A percentile compares a stretch with the other conserved stretches of the same genome.
phyloP scores from a whole-genome alignment of 805 yeast species.

The Jamesozyma piceae region DNA sequence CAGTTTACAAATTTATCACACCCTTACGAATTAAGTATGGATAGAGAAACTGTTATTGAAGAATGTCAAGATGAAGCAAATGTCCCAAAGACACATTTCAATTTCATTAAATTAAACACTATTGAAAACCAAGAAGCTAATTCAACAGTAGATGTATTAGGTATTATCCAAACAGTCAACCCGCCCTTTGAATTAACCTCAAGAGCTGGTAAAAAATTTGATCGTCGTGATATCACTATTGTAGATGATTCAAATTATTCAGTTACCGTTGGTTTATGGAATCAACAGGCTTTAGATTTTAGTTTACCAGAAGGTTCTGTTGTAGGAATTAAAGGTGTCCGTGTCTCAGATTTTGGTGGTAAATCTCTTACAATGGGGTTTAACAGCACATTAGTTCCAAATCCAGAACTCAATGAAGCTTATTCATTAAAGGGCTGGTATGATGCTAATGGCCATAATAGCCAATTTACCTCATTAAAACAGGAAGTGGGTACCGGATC shows the following conservation, averaged over 20 bases:
- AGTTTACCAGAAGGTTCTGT: constrained; percentile 65
- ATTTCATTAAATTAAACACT: constrained; percentile 59
- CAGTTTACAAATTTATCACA: constrained; percentile 76
- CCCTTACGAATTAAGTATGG: constrained; percentile 80
- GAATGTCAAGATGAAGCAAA: constrained; percentile 51
- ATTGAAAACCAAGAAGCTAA: constrained; percentile 62
- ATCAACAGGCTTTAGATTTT: constrained; percentile 74
- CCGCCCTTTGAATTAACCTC: constrained; percentile 74
- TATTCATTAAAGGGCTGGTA: constrained; percentile 91
- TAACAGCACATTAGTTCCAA: constrained; percentile 62
- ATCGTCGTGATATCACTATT: constrained; percentile 78
- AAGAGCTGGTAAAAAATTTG: constrained; percentile 84
- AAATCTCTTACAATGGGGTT: constrained; percentile 73
- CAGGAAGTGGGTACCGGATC: constrained; percentile 37
- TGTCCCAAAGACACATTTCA: constrained; percentile 73
- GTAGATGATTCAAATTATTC: constrained; percentile 80
- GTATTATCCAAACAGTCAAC: constrained; percentile 68
- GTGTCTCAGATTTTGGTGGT: constrained; percentile 82
- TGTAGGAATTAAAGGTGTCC: constrained; percentile 86
- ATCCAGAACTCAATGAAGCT: constrained; percentile 87
- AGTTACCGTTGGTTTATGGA: constrained; percentile 82
- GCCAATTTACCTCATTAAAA: constrained; percentile 53
- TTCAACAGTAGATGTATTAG: constrained; percentile 75
- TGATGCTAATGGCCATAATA: constrained; percentile 63
- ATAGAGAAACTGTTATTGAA: constrained; percentile 65